A percentile compares a stretch with the other conserved stretches of the same genome.
phyloP scores from a whole-genome alignment of 805 yeast species.

The Lipomyces japonicus region DNA sequence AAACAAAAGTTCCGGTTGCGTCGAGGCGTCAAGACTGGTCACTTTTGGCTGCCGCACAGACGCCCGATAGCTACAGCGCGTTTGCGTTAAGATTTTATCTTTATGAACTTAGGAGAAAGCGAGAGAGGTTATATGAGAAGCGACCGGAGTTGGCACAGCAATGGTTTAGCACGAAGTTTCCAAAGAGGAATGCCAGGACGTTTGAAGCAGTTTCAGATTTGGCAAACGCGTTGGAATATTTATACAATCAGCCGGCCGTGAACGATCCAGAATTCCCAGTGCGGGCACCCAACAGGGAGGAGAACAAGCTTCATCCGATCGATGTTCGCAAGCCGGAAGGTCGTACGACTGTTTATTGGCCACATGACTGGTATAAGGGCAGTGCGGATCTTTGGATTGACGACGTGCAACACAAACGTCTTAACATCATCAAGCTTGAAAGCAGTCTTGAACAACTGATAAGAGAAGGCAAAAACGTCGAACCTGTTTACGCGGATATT shows the following conservation, averaged over 20 bases:
- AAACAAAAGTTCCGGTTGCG: slow-evolving; percentile 15
- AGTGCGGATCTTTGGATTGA: slow-evolving; percentile 14
- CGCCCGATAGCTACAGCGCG: slow-evolving; percentile 10
- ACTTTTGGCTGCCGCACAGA: slow-evolving; percentile 21
- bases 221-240: slow-evolving; percentile 23
- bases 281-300: slow-evolving; percentile 1
- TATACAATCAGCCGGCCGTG: slow-evolving; percentile 16
- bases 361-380: slow-evolving; percentile 26
- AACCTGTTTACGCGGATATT: not conserved
- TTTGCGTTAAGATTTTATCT: slow-evolving; percentile 11
- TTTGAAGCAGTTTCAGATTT: slow-evolving; percentile 26
- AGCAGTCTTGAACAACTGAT: not conserved
- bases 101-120: slow-evolving; percentile 22
- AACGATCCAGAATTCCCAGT: not conserved
- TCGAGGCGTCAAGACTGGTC: slow-evolving; percentile 21
- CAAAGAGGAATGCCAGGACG: slow-evolving; percentile 19
- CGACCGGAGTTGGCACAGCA: slow-evolving; percentile 4
- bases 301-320: slow-evolving; percentile 10
- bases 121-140: slow-evolving; percentile 18
- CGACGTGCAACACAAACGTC: slow-evolving; percentile 14
- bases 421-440: slow-evolving; percentile 1
- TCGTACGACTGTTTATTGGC: slow-evolving; percentile 18
- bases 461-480: not conserved
- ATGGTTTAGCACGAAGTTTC: slow-evolving; percentile 18
- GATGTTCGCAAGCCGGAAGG: slow-evolving; percentile 21